Base-by-base conservation (phyloP, 2,329 filamentous ascomycete genomes). In the Lojkania enalia region DNA sequence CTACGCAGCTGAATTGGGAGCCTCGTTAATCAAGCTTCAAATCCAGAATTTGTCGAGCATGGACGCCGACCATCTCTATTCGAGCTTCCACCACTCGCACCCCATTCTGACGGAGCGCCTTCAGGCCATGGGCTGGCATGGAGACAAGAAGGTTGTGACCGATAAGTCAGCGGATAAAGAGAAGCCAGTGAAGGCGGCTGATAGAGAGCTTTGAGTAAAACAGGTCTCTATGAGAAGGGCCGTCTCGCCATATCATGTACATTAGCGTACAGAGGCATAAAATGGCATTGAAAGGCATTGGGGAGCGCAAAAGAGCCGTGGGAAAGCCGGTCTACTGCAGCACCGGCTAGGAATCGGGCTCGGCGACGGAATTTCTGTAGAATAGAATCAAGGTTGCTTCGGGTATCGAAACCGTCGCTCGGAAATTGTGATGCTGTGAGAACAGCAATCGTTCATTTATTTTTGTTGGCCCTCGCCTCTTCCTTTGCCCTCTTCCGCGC, bases 51-150 rank as follows among this genome's bases (percentile, higher is more conserved):
- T 99, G 57, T 95, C 90, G 73, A 95, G 89, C 50, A 97, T 99
- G 92, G 94, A 99, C 63, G 94, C 94, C 20, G 95, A 99, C 74
- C 95, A 88, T 87, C 84, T 96, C 81, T 99, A 95, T 72, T 94
- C 94, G 42, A 95, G 87, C 74, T 99, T 97, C 78, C 91, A 99
- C 76, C 96, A 95, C 79, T 96, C 92, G 18, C 94, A 99, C 74
- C 94, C 94, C 1, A 96, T 97, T 57, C 77, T 99, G 56, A 88
- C 91, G 1, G 95, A 99, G 80, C 84, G 94, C 62, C 79, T 99
- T 61, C 89, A 88, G 71, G 94, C 92, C 1, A 80, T 99, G 49
- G 86, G 88, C 54, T 99, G 92, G 91, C 84, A 85, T 64, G 84
- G 88, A 49, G 77, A 79, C 48, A 76, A 77, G 57, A 81, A 80